Percentiles rank a stretch among this genome's conserved stretches.
These are phyloP conservation scores for Malbranchea cinnamomea DNA, from an alignment of 2,329 filamentous ascomycete species.

Conservation along the genomic window DNA sequence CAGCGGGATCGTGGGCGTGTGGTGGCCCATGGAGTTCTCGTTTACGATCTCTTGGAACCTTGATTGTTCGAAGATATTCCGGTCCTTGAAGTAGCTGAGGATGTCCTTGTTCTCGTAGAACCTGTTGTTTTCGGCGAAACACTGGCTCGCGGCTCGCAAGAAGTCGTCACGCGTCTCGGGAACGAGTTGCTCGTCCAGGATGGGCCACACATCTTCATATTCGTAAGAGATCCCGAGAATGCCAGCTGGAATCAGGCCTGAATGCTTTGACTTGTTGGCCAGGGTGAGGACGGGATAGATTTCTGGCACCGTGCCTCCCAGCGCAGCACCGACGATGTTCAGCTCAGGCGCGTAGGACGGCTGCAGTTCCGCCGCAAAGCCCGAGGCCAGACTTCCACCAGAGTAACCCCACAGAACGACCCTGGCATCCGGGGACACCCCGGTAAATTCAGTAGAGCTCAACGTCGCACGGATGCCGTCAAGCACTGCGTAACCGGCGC, in stretches of 20 bases:
- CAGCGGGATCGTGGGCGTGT: slow-evolving; percentile 33
- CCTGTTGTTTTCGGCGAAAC: slow-evolving; percentile 11
- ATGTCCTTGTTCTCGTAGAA: slow-evolving; percentile 13
- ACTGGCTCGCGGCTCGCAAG: slow-evolving; percentile 11
- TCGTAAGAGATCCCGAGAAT: slow-evolving; percentile 16
- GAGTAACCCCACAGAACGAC: slow-evolving; percentile 42
- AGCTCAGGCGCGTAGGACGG: slow-evolving; percentile 38
- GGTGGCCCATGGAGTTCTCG: slow-evolving; percentile 20
- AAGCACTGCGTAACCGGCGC: slow-evolving; percentile 30
- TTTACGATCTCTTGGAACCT: slow-evolving; percentile 9
- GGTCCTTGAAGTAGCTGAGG: slow-evolving; percentile 11
- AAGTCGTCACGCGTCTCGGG: slow-evolving; percentile 12
- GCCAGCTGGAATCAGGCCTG: slow-evolving; percentile 23
- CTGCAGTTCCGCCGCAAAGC: slow-evolving; percentile 37
- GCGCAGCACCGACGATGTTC: slow-evolving; percentile 32
- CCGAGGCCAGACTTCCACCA: slow-evolving; percentile 37
- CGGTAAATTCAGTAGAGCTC: slow-evolving; percentile 14
- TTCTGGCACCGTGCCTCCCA: slow-evolving; percentile 35
- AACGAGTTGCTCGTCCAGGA: slow-evolving; percentile 11
- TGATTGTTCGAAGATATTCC: slow-evolving; percentile 10
- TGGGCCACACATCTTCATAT: slow-evolving; percentile 12
- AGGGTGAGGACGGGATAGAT: slow-evolving; percentile 22
- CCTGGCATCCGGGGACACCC: slow-evolving; percentile 18
- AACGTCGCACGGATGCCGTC: slow-evolving; percentile 31
- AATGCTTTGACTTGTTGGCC: slow-evolving; percentile 18